Conservation (phyloP, 1,139 yeast genomes). For the Geotrichum carabidarum region DNA sequence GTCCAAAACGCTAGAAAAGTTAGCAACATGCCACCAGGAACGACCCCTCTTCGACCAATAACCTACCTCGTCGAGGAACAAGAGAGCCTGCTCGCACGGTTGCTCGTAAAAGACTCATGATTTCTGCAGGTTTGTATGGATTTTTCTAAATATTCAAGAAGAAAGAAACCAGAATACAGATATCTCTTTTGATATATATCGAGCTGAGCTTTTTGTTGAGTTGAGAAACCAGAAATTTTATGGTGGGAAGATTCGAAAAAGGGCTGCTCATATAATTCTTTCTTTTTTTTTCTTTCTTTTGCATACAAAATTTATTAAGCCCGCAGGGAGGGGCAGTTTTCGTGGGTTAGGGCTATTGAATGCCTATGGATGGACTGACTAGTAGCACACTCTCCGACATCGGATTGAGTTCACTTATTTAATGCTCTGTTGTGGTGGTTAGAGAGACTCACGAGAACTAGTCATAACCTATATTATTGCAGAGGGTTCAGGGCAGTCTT, state of each 20-base stretch:
- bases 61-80: constrained; percentile 8
- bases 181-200: too few species aligned
- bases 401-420: too few species aligned
- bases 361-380: too few species aligned
- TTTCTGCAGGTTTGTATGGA: not conserved
- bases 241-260: constrained; percentile 1
- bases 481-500: too few species aligned
- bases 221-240: not conserved
- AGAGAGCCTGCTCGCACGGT: constrained; percentile 1
- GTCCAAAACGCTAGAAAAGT: constrained; percentile 8
- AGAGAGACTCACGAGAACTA: too few species aligned
- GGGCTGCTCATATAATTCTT: not conserved
- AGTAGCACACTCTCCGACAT: too few species aligned
- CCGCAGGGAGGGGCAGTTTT: constrained; percentile 1
- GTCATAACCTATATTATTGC: too few species aligned
- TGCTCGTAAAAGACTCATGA: constrained; percentile 7
- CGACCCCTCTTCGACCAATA: constrained; percentile 3
- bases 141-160: too few species aligned
- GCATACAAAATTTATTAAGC: not conserved
- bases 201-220: not conserved
- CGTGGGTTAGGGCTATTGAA: not conserved
- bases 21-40: not conserved
- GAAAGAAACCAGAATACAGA: too few species aligned
- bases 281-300: not conserved
- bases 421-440: too few species aligned